These are phyloP conservation scores for Salvia miltiorrhiza DNA, from an alignment of 257 asterid genomes.

Conservation along the genomic window DNA sequence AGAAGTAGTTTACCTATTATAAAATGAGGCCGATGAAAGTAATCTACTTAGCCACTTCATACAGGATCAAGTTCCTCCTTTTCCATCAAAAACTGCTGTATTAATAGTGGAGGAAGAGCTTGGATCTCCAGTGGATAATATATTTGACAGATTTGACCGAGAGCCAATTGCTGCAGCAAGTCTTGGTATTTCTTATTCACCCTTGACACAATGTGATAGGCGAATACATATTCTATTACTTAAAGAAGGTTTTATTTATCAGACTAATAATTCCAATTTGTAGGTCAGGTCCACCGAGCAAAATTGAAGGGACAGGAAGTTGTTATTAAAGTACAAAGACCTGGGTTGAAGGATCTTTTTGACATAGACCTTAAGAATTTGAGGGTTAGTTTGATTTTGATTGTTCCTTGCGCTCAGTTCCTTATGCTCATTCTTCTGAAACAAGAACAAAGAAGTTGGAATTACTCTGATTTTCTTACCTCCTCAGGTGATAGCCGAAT, in stretches of 20 bases:
- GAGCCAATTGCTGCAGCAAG: conserved; percentile 98
- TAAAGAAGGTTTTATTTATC: not conserved
- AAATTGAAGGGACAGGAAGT: conserved; percentile 71
- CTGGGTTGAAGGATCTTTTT: conserved; percentile 89
- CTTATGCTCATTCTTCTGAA: not conserved
- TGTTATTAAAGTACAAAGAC: conserved; percentile 88
- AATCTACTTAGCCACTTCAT: not conserved
- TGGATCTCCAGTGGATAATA: conserved; percentile 51
- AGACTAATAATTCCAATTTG: conserved; percentile 20
- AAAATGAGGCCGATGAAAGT: not conserved
- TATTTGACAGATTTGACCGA: conserved; percentile 71
- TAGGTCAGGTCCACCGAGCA: conserved; percentile 98
- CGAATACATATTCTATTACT: not conserved
- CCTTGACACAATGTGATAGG: conserved; percentile 21
- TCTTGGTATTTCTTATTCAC: conserved; percentile 52
- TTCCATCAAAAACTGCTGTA: conserved; percentile 81
- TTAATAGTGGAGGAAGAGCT: conserved; percentile 84
- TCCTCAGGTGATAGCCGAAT: conserved; percentile 72
- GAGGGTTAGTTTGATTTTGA: conserved; percentile 54
- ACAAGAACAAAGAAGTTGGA: not conserved
- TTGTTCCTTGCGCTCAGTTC: not conserved
- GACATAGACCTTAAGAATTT: conserved; percentile 87
- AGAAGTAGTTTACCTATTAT: not conserved
- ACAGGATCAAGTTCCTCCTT: conserved; percentile 97
- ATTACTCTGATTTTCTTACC: not conserved